Conservation (phyloP, 148 eudicot genomes). For the Chenopodium quinoa region DNA sequence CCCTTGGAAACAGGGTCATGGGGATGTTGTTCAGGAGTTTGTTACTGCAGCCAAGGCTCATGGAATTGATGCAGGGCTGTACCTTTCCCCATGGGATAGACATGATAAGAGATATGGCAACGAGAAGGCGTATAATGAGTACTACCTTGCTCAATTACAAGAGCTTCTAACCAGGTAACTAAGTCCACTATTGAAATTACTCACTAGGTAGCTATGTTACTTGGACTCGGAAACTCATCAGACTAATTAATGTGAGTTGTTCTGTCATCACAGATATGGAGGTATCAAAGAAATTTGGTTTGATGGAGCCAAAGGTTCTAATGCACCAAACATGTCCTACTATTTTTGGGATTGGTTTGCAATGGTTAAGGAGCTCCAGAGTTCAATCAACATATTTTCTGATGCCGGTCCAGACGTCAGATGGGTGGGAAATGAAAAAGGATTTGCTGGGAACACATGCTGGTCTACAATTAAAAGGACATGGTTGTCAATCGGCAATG, state of each 20-base stretch:
- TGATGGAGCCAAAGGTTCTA: conserved; percentile 80
- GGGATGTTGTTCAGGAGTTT: conserved; percentile 72
- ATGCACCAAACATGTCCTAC: conserved; percentile 81
- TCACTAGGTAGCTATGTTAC: not conserved
- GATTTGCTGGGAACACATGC: conserved; percentile 72
- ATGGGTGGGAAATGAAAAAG: conserved; percentile 85
- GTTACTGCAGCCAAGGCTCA: conserved; percentile 47
- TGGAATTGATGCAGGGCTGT: conserved; percentile 74
- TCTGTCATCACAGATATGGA: conserved; percentile 52
- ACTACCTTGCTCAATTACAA: conserved; percentile 83
- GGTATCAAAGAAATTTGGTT: conserved; percentile 83
- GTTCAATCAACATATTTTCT: conserved; percentile 85
- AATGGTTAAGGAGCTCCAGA: conserved; percentile 79
- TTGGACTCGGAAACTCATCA: not conserved
- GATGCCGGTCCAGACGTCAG: conserved; percentile 86
- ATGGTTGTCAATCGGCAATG: conserved; percentile 70
- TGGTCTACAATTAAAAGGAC: conserved; percentile 86
- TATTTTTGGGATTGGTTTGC: conserved; percentile 78
- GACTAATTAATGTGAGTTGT: not conserved
- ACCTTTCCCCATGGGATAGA: conserved; percentile 91
- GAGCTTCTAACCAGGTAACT: conserved; percentile 73
- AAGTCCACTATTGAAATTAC: not conserved
- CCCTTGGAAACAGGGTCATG: conserved; percentile 70
- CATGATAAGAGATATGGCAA: conserved; percentile 82
- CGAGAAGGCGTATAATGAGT: conserved; percentile 64